Conservation (phyloP, 331 rosid species). For the Quercus tomentella region DNA sequence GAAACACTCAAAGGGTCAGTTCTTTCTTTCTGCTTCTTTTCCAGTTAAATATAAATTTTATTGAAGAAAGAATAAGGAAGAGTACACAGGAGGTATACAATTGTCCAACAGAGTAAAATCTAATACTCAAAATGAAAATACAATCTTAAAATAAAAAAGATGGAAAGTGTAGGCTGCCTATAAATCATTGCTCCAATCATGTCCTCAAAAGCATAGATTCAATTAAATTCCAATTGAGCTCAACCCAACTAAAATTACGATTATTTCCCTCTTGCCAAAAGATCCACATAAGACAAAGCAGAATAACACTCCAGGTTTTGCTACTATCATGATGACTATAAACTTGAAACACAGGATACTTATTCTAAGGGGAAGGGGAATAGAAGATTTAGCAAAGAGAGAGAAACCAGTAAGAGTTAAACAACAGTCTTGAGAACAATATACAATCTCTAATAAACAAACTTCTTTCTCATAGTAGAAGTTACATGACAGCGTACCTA, state of each 20-base stretch:
- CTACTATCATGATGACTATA: too few species aligned
- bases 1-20: not conserved
- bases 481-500: conserved; percentile 16
- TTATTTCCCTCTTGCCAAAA: not conserved
- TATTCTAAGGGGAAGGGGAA: too few species aligned
- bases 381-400: too few species aligned
- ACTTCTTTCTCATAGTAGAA: not conserved
- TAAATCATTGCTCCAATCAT: too few species aligned
- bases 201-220: not conserved
- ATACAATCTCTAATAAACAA: not conserved
- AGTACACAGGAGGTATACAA: not conserved
- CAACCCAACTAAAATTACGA: not conserved
- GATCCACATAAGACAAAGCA: not conserved
- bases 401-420: too few species aligned
- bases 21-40: not conserved
- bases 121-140: not conserved
- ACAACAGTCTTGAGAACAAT: not conserved
- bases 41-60: not conserved
- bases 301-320: not conserved
- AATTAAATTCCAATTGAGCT: not conserved
- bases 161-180: not conserved
- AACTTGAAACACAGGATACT: too few species aligned
- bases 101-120: not conserved
- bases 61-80: not conserved
- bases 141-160: not conserved